Evolutionary conservation across 1,139 yeast genomes (phyloP), one percentile per base, ranked within the genome.

Genomic region (Hansenula sp.): DNA sequence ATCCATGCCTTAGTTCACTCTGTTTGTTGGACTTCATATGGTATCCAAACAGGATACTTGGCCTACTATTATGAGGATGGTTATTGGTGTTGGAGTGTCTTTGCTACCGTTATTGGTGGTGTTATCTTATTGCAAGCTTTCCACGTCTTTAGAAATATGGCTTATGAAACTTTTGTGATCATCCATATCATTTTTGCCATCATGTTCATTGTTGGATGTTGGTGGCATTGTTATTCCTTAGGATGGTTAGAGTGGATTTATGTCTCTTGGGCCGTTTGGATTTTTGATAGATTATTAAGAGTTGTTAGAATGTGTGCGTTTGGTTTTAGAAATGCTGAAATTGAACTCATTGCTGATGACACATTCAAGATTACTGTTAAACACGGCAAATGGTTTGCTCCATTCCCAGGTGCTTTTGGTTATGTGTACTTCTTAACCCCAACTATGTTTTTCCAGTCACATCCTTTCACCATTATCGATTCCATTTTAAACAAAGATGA

Each of bases 361-460:
- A 36, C 39, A 16, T 24, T 61, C 10, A 60, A 51, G 41, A 34
- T 61, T 42, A 62, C 68, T 17, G 59, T 74, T 24, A 71, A 68
- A 42, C 59, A 67, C 4, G 70, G 76, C 3, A 58, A 59, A 45
- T 61, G 52, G 49, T 71, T 81, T 74, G 64, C 63, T 32, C 63
- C 72, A 15, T 58, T 60, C 44, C 84, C 88, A 5, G 88, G 88
- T n/a, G 81, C 83, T 17, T 83, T 75, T 58, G 81, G 79, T 0
- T 84, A 72, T 54, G 63, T 84, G 40, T 80, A 82, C 57, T 74
- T 81, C 44, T 60, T 76, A 39, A 62, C 70, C 34, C 71, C 79
- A 36, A 59, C 73, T 51, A 75, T 76, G 45, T 83, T 83, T 51
- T 85, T 80, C 81, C 89, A 84, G 57, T 76, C 84, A 0, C 91